Conservation (phyloP, 1,139 yeast genomes). For the Kodamaea arcana region DNA sequence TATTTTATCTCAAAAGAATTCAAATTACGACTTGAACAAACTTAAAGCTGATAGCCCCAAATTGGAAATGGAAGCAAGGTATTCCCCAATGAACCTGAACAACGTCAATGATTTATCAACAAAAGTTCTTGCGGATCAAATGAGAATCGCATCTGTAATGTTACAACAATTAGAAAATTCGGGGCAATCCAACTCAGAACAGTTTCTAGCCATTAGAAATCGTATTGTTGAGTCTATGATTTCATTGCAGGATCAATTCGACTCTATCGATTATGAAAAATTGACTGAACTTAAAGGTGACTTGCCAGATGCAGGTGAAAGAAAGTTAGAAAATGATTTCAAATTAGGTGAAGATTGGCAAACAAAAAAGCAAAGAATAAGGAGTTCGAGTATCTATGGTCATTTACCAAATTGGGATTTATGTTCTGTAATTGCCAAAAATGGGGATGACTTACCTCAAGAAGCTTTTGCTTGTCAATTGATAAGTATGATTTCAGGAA, state of each 20-base stretch:
- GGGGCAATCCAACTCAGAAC: slow-evolving; percentile 64
- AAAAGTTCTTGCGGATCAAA: slow-evolving; percentile 75
- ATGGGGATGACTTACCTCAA: slow-evolving; percentile 92
- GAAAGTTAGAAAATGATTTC: slow-evolving; percentile 86
- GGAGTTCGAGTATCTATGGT: slow-evolving; percentile 74
- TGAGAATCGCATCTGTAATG: slow-evolving; percentile 96
- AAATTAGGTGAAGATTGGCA: slow-evolving; percentile 94
- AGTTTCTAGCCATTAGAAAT: slow-evolving; percentile 66
- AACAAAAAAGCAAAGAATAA: slow-evolving; percentile 71
- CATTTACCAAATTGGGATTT: slow-evolving; percentile 90
- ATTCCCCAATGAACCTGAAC: slow-evolving; percentile 3
- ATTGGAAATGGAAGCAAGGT: slow-evolving; percentile 1
- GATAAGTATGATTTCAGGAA: slow-evolving; percentile 76
- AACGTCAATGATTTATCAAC: slow-evolving; percentile 17
- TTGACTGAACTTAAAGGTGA: slow-evolving; percentile 21
- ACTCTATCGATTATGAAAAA: slow-evolving; percentile 47
- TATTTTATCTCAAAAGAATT: slow-evolving; percentile 8
- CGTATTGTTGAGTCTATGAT: slow-evolving; percentile 88
- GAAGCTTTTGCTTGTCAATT: slow-evolving; percentile 97
- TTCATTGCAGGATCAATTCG: slow-evolving; percentile 68
- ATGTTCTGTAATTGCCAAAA: slow-evolving; percentile 91
- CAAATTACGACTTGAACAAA: slow-evolving; percentile 10
- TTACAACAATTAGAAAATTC: slow-evolving; percentile 80
- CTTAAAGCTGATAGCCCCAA: slow-evolving; percentile 7
- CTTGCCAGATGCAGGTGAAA: slow-evolving; percentile 67